These are phyloP conservation scores for Saxophila tyrrhenica DNA, from an alignment of 495 filamentous ascomycete species.

Conservation along the genomic window DNA sequence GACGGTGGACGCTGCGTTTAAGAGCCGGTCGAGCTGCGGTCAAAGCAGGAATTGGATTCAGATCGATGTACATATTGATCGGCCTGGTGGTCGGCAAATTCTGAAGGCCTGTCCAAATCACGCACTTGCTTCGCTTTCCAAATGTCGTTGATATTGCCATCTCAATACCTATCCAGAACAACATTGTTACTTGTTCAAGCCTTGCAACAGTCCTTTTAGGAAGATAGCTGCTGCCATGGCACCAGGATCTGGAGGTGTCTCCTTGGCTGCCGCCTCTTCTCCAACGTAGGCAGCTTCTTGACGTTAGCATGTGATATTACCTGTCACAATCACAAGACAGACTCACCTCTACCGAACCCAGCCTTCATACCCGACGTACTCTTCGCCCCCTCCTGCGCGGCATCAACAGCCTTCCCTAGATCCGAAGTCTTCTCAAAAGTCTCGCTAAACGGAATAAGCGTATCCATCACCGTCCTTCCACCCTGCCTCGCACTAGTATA, in stretches of 20 bases:
- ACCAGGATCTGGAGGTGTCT: slow-evolving; percentile 46
- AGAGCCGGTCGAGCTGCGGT: not conserved
- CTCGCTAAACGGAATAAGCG: slow-evolving; percentile 46
- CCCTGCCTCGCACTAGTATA: slow-evolving; percentile 29
- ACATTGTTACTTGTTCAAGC: slow-evolving; percentile 13
- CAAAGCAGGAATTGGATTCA: no score
- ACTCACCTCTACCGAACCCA: slow-evolving; percentile 37
- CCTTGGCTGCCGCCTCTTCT: slow-evolving; percentile 28
- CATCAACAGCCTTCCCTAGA: slow-evolving; percentile 40
- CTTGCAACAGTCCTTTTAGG: slow-evolving; percentile 38
- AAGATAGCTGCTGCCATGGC: slow-evolving; percentile 51
- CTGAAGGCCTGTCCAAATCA: no score
- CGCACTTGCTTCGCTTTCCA: no score
- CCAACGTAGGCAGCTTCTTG: slow-evolving; percentile 46
- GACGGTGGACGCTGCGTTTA: slow-evolving; percentile 40
- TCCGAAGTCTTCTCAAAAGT: slow-evolving; percentile 33
- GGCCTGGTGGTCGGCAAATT: not conserved
- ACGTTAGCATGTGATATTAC: no score
- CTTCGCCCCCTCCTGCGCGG: slow-evolving; percentile 44
- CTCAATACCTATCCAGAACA: no score
- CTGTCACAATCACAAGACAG: not conserved
- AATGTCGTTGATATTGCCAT: no score
- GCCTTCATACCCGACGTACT: slow-evolving; percentile 43
- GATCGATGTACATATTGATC: not conserved
- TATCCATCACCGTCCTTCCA: slow-evolving; percentile 44